phyloP scores from a whole-genome alignment of 805 yeast genomes.

The Monosporozyma siamensis region DNA sequence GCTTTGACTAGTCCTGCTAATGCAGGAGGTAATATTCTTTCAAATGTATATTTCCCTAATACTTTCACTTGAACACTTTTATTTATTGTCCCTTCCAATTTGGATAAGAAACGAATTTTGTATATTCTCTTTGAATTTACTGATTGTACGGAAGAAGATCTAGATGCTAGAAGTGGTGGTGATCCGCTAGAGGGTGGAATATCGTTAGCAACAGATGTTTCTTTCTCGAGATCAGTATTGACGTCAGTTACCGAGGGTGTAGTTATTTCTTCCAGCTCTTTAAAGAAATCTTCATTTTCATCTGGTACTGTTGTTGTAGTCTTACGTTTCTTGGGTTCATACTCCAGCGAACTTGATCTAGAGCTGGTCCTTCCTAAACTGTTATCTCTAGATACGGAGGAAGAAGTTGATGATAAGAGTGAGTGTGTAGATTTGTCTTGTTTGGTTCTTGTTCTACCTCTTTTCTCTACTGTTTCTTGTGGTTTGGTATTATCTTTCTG shows the following conservation, averaged over 20 bases:
- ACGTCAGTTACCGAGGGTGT: not conserved
- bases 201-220: not conserved
- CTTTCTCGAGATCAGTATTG: not conserved
- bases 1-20: conserved; percentile 18
- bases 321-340: not conserved
- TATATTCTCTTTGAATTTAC: conserved; percentile 13
- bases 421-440: too few species aligned
- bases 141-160: not conserved
- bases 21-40: conserved; percentile 22
- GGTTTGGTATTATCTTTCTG: not conserved
- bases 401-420: not conserved
- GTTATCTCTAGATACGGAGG: too few species aligned
- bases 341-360: conserved; percentile 1
- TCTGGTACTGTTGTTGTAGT: conserved; percentile 8
- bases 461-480: not conserved
- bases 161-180: not conserved
- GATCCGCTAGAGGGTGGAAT: not conserved
- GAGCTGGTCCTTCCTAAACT: not conserved
- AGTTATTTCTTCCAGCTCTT: conserved; percentile 12
- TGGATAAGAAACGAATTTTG: conserved; percentile 21
- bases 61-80: conserved; percentile 24
- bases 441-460: not conserved
- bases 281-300: conserved; percentile 22
- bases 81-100: conserved; percentile 21
- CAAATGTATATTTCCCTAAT: conserved; percentile 20